Evolutionary conservation across 2,329 filamentous ascomycete species (phyloP), one percentile per base, ranked within the genome.

Genomic region (Tolypocladium guangdongense): DNA sequence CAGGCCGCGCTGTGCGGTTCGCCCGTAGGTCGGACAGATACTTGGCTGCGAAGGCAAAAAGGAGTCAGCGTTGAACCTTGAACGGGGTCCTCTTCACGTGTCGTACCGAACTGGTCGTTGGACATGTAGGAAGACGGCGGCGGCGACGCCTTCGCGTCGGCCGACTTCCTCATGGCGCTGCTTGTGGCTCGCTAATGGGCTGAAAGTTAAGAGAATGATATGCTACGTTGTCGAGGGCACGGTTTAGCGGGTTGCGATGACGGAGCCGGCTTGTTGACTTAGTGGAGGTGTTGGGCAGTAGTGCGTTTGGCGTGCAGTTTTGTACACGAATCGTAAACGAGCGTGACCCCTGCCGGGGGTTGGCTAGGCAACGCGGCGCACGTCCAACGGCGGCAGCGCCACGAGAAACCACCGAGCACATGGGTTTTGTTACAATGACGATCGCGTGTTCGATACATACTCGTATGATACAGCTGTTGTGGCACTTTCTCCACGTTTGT

Each of bases 11-110:
- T 53, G 82, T 74, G 51, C 84, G 82, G 68, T 80, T 87, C 60
- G 78, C 81, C 60, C 88, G 84, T 37, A 92, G 78, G 59, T 84
- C 81, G 60, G 84, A 76, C 37, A 90, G 78, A 67, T 90, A 91
- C 56, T 76, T 75, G 59, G 83, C 87, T 90, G 69, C 56, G 58
- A 39, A 52, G 41, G 30, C 8, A 22, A 46, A 37, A 24, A 3
- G 11, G 11, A 7, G 52, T 56, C 43, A 60, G 57, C 12, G 39
- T 16, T 12, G 12, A 14, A 20, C 7, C 2, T n/a, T 22, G 6
- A n/a, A 11, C 10, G 27, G 27, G 8, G 18, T 32, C 4, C 27
- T 46, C 16, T 32, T 32, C 24, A n/a, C 27, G 27, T 12, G n/a
- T 32, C 67, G 54, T 74, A 85, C 83, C 82, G 62, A 86, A 84